Evolutionary conservation across 2,329 filamentous ascomycete genomes (phyloP).

Genomic region (Onygena corvina): DNA sequence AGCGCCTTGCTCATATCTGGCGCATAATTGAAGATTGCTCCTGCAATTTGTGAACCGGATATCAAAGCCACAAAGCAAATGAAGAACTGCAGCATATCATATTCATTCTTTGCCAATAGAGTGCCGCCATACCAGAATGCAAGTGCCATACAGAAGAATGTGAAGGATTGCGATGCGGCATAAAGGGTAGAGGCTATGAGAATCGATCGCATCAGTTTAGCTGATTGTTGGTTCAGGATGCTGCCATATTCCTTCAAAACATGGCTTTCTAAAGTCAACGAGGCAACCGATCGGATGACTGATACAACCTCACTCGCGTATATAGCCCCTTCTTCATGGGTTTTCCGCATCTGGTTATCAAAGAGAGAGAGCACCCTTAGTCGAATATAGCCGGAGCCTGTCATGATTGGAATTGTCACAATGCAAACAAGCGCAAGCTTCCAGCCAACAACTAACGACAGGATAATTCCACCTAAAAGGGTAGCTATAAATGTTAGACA

Average conservation of each 20-base stretch:
- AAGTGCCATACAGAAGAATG: conserved; percentile 71
- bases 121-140: conserved; percentile 88
- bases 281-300: conserved; percentile 83
- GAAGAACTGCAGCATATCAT: conserved; percentile 77
- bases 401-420: conserved; percentile 61
- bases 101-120: conserved; percentile 58
- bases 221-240: conserved; percentile 42
- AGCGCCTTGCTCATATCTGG: conserved; percentile 89
- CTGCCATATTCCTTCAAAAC: conserved; percentile 60
- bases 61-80: conserved; percentile 76
- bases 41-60: conserved; percentile 84
- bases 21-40: conserved; percentile 76
- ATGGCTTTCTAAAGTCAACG: conserved; percentile 72
- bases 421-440: conserved; percentile 76
- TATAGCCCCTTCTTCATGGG: conserved; percentile 67
- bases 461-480: conserved; percentile 56
- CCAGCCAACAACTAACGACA: conserved; percentile 67
- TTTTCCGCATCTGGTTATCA: conserved; percentile 62
- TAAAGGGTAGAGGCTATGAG: conserved; percentile 67
- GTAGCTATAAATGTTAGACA: conserved; percentile 70
- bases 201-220: conserved; percentile 63
- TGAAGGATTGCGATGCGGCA: conserved; percentile 68
- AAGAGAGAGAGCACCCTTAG: conserved; percentile 75
- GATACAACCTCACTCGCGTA: conserved; percentile 88
- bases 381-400: conserved; percentile 70